Percentiles rank a stretch among this genome's conserved stretches.
phyloP scores from a whole-genome alignment of 1,284 basidiomycete species.

The Malassezia psittaci region DNA sequence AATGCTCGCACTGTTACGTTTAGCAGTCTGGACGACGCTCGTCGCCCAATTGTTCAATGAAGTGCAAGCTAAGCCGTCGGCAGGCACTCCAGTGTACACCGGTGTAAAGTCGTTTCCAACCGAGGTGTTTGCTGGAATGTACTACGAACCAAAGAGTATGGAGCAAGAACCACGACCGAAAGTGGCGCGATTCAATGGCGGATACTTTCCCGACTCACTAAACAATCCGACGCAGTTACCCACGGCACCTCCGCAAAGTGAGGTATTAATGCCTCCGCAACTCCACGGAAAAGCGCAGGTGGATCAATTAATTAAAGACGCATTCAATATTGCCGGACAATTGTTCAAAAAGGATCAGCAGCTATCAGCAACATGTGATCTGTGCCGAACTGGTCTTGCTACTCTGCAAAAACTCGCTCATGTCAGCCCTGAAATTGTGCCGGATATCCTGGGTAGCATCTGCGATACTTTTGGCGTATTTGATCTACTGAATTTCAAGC shows the following conservation, averaged over 20 bases:
- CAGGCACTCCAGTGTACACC: constrained; percentile 32
- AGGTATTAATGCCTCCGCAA: constrained; percentile 11
- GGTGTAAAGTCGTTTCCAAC: constrained; percentile 41
- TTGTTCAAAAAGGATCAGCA: constrained; percentile 48
- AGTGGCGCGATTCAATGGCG: constrained; percentile 26
- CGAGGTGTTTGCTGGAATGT: constrained; percentile 31
- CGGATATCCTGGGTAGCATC: constrained; percentile 56
- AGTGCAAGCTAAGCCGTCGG: constrained; percentile 10
- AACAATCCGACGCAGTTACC: constrained; percentile 59
- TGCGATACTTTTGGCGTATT: constrained; percentile 55
- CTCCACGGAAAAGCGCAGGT: not conserved
- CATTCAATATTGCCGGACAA: constrained; percentile 48
- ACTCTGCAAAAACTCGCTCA: constrained; percentile 60
- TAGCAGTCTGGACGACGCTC: too few relatives aligned
- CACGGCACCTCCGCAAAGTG: constrained; percentile 4
- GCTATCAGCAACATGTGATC: constrained; percentile 53
- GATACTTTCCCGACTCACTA: constrained; percentile 52
- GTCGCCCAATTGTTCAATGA: too few relatives aligned
- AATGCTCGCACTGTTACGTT: too few relatives aligned
- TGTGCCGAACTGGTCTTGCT: constrained; percentile 58
- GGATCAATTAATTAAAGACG: constrained; percentile 5
- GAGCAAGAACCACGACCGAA: constrained; percentile 32
- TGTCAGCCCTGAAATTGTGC: constrained; percentile 58
- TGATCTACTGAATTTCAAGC: constrained; percentile 32
- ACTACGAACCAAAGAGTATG: constrained; percentile 23